phyloP scores from a whole-genome alignment of 2,329 filamentous ascomycete species.

The Leptographium flavum region DNA sequence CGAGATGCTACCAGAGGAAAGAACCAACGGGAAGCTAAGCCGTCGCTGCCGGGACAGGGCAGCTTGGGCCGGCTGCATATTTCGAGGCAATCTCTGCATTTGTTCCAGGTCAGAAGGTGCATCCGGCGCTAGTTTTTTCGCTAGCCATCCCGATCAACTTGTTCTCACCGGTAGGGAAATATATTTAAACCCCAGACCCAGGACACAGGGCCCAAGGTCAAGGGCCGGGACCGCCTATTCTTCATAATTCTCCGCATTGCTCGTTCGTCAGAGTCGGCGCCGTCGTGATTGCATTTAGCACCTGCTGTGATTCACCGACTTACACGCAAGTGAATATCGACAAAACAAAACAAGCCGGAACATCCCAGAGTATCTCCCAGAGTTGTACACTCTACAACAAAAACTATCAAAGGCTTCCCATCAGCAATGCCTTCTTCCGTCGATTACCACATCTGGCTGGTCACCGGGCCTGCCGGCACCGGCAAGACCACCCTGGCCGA shows the following conservation, averaged over 20 bases:
- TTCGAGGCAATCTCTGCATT: too few relatives aligned
- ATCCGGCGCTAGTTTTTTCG: background rate
- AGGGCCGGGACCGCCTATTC: too few relatives aligned
- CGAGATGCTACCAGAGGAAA: too few relatives aligned
- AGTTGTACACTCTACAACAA: background rate
- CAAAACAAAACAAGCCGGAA: background rate
- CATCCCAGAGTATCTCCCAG: background rate
- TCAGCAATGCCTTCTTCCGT: slow-evolving; percentile 3
- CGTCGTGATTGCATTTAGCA: too few relatives aligned
- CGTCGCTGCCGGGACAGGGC: too few relatives aligned
- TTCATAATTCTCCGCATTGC: background rate
- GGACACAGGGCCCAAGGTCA: background rate
- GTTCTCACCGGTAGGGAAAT: background rate
- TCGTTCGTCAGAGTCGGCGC: background rate
- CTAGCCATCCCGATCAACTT: slow-evolving; percentile 1
- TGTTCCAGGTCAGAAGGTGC: background rate
- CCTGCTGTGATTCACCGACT: too few relatives aligned
- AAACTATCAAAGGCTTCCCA: background rate
- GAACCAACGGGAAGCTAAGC: too few relatives aligned
- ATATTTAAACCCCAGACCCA: background rate
- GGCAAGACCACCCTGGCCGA: slow-evolving; percentile 66
- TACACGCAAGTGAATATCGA: too few relatives aligned
- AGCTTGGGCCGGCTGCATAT: too few relatives aligned
- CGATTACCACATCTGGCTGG: slow-evolving; percentile 61
- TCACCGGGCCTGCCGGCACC: slow-evolving; percentile 66